Conservation (phyloP, 2,329 filamentous ascomycete genomes). For the Lecanosticta acicola region DNA sequence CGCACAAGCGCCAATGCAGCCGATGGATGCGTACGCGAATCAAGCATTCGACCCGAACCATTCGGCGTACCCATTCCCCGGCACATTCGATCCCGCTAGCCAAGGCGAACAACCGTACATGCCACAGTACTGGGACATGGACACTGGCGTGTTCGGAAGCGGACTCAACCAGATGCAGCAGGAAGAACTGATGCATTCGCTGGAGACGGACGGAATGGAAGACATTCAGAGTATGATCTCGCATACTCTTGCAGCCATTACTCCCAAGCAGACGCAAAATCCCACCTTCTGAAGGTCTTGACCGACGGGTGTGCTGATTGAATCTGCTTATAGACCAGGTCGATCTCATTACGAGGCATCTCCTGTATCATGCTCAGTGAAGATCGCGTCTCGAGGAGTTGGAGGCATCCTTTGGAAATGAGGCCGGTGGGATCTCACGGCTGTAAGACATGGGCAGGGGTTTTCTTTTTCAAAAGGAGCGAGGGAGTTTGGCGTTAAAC, state of each 20-base stretch:
- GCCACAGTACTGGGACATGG: constrained; percentile 26
- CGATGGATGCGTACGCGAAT: constrained; percentile 16
- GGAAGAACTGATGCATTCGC: constrained; percentile 33
- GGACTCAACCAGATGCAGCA: constrained; percentile 33
- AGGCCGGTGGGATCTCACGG: too few species aligned
- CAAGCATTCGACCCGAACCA: constrained; percentile 25
- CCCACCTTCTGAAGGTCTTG: constrained; percentile 10
- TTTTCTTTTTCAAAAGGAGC: too few species aligned
- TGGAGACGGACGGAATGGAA: constrained; percentile 36
- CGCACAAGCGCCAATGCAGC: constrained; percentile 11
- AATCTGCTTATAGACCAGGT: too few species aligned
- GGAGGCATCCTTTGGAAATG: background rate
- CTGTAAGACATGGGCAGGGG: too few species aligned
- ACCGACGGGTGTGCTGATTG: background rate
- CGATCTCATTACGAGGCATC: too few species aligned
- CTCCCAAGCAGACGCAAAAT: constrained; percentile 21
- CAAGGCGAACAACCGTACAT: constrained; percentile 17
- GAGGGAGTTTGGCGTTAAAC: too few species aligned
- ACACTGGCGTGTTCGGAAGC: constrained; percentile 28
- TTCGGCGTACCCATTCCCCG: constrained; percentile 25
- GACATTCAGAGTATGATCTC: constrained; percentile 36
- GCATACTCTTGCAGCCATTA: constrained; percentile 24
- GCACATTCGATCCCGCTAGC: constrained; percentile 9
- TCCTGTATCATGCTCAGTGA: too few species aligned
- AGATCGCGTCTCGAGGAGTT: background rate